Percentiles rank a stretch among this genome's conserved stretches.
These are phyloP conservation scores for Geotrichum histeridarum DNA, from an alignment of 1,139 yeast genomes.

Conservation along the genomic window DNA sequence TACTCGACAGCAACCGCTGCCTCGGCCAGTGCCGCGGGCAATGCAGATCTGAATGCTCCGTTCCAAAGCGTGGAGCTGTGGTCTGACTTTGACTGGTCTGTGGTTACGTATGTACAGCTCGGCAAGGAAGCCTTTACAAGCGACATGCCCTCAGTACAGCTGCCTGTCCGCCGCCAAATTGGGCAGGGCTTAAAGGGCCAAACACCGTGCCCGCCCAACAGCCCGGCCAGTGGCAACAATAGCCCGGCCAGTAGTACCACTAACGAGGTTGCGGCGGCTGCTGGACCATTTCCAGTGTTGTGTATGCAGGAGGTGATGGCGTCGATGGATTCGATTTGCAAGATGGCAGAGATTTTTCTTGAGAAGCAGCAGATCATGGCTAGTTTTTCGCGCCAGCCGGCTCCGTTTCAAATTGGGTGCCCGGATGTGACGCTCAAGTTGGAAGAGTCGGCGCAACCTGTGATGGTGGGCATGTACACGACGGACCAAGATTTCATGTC, in stretches of 20 bases:
- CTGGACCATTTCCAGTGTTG: conserved; percentile 8
- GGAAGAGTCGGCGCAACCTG: conserved; percentile 17
- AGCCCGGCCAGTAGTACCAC: not conserved
- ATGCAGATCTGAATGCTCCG: conserved; percentile 5
- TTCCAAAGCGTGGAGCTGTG: conserved; percentile 10
- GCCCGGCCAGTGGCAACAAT: not conserved
- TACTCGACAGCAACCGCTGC: not conserved
- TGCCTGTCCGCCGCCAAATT: not conserved
- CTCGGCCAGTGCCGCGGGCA: not conserved
- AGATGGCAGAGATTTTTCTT: conserved; percentile 19
- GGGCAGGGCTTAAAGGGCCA: not conserved
- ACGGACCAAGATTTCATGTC: conserved; percentile 13
- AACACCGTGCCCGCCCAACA: not conserved
- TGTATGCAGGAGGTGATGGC: conserved; percentile 17
- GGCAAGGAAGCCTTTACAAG: conserved; percentile 8
- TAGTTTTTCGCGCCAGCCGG: conserved; percentile 16
- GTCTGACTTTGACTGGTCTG: conserved; percentile 9
- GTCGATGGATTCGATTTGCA: conserved; percentile 16
- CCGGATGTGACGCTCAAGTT: conserved; percentile 19
- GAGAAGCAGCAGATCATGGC: conserved; percentile 19
- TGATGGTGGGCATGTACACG: conserved; percentile 21
- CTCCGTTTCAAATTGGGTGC: conserved; percentile 16
- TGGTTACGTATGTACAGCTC: conserved; percentile 7
- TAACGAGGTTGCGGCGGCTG: not conserved
- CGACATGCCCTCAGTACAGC: not conserved